phyloP scores from a whole-genome alignment of 805 yeast species.

The Sungouiella thailandica region DNA sequence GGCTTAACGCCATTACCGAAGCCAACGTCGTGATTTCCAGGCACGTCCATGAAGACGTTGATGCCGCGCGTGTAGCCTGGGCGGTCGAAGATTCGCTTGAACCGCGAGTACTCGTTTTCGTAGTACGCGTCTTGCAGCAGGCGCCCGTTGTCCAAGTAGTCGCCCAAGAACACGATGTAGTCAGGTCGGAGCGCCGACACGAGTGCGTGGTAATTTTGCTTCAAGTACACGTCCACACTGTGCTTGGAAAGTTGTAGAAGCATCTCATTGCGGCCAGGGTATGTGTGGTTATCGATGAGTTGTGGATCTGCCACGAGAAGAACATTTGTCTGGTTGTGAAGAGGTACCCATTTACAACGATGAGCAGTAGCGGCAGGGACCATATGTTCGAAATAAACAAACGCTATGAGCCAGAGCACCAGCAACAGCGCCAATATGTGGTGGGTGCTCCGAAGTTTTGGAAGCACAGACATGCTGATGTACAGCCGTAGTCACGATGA shows the following conservation, averaged over 20 bases:
- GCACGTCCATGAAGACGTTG: slow-evolving; percentile 27
- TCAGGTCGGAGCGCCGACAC: slow-evolving; percentile 29
- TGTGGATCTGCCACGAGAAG: slow-evolving; percentile 42
- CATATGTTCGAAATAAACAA: slow-evolving; percentile 29
- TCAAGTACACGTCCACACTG: slow-evolving; percentile 36
- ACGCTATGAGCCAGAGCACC: slow-evolving; percentile 25
- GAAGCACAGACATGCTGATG: no score
- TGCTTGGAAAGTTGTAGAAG: slow-evolving; percentile 33
- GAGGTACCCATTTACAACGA: slow-evolving; percentile 29
- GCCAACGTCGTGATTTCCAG: slow-evolving; percentile 27
- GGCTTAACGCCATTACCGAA: slow-evolving; percentile 22
- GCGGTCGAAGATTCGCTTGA: slow-evolving; percentile 26
- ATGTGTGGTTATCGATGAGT: slow-evolving; percentile 40
- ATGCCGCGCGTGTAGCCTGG: slow-evolving; percentile 17
- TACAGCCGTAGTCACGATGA: no score
- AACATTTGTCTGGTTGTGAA: slow-evolving; percentile 19
- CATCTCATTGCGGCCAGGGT: slow-evolving; percentile 32
- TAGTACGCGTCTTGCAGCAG: slow-evolving; percentile 28
- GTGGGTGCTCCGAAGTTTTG: slow-evolving; percentile 23
- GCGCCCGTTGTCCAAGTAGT: slow-evolving; percentile 39
- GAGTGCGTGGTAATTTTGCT: slow-evolving; percentile 33
- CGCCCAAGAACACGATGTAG: slow-evolving; percentile 37
- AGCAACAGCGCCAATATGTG: slow-evolving; percentile 22
- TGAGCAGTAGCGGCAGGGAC: slow-evolving; percentile 23
- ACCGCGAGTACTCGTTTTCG: slow-evolving; percentile 23